Evolutionary conservation across 106 monocot genomes (phyloP).

Genomic region (Allium fistulosum): DNA sequence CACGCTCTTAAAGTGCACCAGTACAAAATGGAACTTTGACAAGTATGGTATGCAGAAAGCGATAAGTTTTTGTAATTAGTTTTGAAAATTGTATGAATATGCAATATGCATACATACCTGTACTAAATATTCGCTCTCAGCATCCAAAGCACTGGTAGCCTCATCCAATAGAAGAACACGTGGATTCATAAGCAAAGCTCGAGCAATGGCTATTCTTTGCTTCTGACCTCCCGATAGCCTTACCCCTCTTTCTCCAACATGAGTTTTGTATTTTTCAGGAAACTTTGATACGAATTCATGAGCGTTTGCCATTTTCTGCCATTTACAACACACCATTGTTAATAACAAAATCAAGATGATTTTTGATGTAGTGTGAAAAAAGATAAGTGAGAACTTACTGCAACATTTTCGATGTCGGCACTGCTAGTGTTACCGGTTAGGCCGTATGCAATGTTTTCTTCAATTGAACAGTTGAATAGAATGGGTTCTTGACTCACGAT

Average conservation of each 20-base stretch:
- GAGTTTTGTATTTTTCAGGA: conserved; percentile 81
- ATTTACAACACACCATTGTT: background rate
- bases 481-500: conserved; percentile 97
- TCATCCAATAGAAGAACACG: conserved; percentile 61
- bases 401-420: conserved; percentile 73
- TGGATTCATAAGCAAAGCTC: conserved; percentile 75
- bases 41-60: no score
- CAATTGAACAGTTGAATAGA: conserved; percentile 90
- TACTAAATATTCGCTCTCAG: conserved; percentile 98
- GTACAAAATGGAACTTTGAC: no score
- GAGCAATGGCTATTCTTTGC: conserved; percentile 87
- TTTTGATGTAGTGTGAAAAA: background rate
- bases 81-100: no score
- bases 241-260: conserved; percentile 80
- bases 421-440: conserved; percentile 57
- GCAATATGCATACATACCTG: conserved; percentile 33
- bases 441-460: conserved; percentile 98
- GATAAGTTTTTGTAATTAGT: no score
- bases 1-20: no score
- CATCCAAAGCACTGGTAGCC: conserved; percentile 84
- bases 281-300: conserved; percentile 88
- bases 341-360: no score
- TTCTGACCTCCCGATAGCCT: conserved; percentile 97
- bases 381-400: conserved; percentile 42
- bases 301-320: conserved; percentile 98